A percentile compares a stretch with the other conserved stretches of the same genome.
Conservation (phyloP, 148 eudicot species). For the Selenicereus undatus region DNA sequence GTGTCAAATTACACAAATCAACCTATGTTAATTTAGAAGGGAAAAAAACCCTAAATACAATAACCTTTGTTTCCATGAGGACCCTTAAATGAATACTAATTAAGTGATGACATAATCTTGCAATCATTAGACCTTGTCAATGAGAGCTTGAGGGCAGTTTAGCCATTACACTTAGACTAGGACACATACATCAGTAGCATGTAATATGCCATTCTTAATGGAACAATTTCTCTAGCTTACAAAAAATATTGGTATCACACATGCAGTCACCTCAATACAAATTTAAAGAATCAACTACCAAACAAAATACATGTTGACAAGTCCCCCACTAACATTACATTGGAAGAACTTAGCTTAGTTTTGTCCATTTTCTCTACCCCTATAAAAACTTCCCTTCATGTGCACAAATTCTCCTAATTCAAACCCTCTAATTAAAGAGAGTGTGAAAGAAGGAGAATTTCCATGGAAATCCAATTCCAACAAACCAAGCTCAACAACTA, state of each 20-base stretch:
- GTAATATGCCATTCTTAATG: conserved; percentile 3
- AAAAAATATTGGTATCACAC: background rate
- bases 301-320: conserved; percentile 35
- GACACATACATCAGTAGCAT: conserved; percentile 26
- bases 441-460: background rate
- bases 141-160: conserved; percentile 1
- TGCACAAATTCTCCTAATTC: background rate
- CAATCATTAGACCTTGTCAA: conserved; percentile 17
- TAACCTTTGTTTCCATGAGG: background rate
- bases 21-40: no score
- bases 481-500: conserved; percentile 23
- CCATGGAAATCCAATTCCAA: conserved; percentile 53
- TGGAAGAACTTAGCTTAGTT: background rate
- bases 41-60: no score
- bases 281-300: conserved; percentile 7
- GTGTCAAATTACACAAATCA: no score
- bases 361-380: conserved; percentile 10
- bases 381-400: conserved; percentile 15
- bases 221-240: background rate
- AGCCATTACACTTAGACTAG: conserved; percentile 1
- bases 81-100: background rate
- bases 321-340: conserved; percentile 31
- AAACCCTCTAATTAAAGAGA: conserved; percentile 1
- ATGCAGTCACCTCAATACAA: conserved; percentile 9
- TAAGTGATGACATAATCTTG: conserved; percentile 14